phyloP scores from a whole-genome alignment of 345 rosid species.

The Zanthoxylum bungeanum region DNA sequence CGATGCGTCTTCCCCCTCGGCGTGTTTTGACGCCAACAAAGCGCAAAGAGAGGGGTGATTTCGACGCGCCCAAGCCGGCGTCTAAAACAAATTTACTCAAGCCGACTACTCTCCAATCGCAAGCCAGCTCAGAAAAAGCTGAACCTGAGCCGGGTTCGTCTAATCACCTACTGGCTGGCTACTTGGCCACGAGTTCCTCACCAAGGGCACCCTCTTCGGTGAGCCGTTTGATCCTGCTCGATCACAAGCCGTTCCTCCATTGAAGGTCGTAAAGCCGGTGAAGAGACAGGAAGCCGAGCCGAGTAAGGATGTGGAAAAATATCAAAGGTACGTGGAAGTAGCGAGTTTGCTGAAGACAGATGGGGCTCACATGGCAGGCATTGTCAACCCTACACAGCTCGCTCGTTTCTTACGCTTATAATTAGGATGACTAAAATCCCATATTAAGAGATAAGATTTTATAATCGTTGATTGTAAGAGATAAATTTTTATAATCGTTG shows the following conservation, averaged over 20 bases:
- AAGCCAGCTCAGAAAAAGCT: conserved; percentile 19
- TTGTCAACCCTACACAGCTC: too few relatives aligned
- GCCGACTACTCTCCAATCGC: not conserved
- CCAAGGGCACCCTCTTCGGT: conserved; percentile 71
- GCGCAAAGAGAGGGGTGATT: conserved; percentile 56
- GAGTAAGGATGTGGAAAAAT: conserved; percentile 27
- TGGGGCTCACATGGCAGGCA: too few relatives aligned
- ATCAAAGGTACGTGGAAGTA: too few relatives aligned
- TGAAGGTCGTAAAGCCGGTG: conserved; percentile 14
- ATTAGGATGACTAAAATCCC: too few relatives aligned
- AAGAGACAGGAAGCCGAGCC: conserved; percentile 30
- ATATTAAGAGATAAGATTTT: too few relatives aligned
- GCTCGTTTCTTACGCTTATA: too few relatives aligned
- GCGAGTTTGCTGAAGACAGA: too few relatives aligned
- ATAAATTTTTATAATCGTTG: too few relatives aligned
- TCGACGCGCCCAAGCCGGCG: conserved; percentile 18
- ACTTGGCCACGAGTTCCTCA: conserved; percentile 73
- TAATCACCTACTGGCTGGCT: conserved; percentile 74
- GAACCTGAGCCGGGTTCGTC: conserved; percentile 23
- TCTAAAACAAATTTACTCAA: not conserved
- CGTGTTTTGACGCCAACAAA: conserved; percentile 63
- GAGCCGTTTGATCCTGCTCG: conserved; percentile 45
- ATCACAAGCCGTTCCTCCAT: conserved; percentile 25
- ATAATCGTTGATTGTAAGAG: too few relatives aligned
- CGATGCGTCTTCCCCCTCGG: conserved; percentile 89